These are phyloP conservation scores for Cercospora beticola DNA, from an alignment of 2,329 filamentous ascomycete species.

Conservation along the genomic window DNA sequence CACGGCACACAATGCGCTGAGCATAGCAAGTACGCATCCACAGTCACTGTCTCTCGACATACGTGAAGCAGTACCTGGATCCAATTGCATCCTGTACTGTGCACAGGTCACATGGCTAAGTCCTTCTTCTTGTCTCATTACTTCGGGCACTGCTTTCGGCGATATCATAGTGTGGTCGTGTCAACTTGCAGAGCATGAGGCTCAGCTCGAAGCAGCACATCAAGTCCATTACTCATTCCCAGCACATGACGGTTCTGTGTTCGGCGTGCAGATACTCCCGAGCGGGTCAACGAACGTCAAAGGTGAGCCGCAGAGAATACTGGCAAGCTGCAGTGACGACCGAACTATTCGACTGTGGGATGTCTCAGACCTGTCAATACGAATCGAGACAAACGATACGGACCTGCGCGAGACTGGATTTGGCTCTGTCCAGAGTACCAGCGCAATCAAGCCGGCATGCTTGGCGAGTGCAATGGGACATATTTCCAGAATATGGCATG, in stretches of 20 bases:
- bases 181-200: constrained; percentile 27
- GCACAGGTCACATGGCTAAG: constrained; percentile 69
- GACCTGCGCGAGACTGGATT: constrained; percentile 48
- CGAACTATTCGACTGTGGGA: constrained; percentile 88
- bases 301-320: constrained; percentile 54
- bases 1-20: constrained; percentile 83
- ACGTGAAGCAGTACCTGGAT: constrained; percentile 55
- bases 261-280: constrained; percentile 78
- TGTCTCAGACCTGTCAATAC: constrained; percentile 56
- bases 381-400: constrained; percentile 23
- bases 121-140: constrained; percentile 64
- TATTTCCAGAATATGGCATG: constrained; percentile 82
- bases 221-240: constrained; percentile 58
- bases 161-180: constrained; percentile 90
- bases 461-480: constrained; percentile 82
- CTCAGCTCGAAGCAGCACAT: constrained; percentile 30
- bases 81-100: constrained; percentile 84
- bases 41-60: constrained; percentile 5
- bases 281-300: constrained; percentile 39
- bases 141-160: constrained; percentile 89
- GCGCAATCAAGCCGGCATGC: constrained; percentile 42
- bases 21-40: constrained; percentile 36
- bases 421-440: constrained; percentile 36
- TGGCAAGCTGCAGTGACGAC: constrained; percentile 94
- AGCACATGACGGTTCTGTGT: constrained; percentile 88